These are phyloP conservation scores for Saccharomycopsis malanga DNA, from an alignment of 805 yeast species.

Conservation along the genomic window DNA sequence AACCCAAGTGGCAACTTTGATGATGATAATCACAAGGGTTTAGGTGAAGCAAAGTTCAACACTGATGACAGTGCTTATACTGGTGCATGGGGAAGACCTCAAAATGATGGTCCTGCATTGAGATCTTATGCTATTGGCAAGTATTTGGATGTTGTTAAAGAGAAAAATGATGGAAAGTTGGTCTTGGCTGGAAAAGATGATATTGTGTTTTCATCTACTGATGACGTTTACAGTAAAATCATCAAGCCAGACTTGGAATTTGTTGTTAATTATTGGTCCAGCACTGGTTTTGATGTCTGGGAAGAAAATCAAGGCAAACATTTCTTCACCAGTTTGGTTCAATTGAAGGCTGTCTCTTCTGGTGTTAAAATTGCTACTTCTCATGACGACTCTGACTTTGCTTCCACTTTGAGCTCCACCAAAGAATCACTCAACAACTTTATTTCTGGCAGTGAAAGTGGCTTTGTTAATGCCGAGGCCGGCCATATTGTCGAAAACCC, in stretches of 20 bases:
- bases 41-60: constrained; percentile 76
- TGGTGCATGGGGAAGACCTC: constrained; percentile 73
- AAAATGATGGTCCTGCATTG: constrained; percentile 73
- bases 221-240: constrained; percentile 43
- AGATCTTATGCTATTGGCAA: constrained; percentile 47
- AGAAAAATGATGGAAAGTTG: constrained; percentile 6
- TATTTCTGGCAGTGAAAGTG: constrained; percentile 22
- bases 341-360: constrained; percentile 56
- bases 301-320: constrained; percentile 76
- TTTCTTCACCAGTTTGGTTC: constrained; percentile 72
- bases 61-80: constrained; percentile 45
- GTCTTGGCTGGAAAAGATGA: constrained; percentile 26
- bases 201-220: not conserved
- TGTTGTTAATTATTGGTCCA: constrained; percentile 53
- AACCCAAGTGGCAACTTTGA: constrained; percentile 62
- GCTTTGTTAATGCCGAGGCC: constrained; percentile 32
- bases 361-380: constrained; percentile 31
- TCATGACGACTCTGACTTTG: constrained; percentile 16
- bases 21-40: constrained; percentile 38
- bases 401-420: not conserved
- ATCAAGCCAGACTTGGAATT: constrained; percentile 66
- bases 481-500: constrained; percentile 73
- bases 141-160: constrained; percentile 11
- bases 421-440: not conserved
- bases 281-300: constrained; percentile 79